Evolutionary conservation across 1,284 basidiomycete species (phyloP), one percentile per base, ranked within the genome.

Genomic region (Cryptococcus sp.): DNA sequence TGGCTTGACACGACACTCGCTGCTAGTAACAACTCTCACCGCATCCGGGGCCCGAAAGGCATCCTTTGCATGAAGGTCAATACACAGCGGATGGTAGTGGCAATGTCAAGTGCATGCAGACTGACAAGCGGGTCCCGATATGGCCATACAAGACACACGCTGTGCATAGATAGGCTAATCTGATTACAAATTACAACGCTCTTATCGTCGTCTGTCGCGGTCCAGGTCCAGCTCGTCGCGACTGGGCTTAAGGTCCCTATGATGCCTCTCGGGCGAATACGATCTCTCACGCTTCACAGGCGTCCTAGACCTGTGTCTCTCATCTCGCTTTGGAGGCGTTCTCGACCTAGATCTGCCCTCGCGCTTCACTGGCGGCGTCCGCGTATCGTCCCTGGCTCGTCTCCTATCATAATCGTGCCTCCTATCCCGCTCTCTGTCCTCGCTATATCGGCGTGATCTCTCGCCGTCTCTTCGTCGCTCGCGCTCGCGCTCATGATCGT

Each of bases 381-480:
- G 51, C 46, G 53, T 58, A 46, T 54, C 49, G 56, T 58, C 61
- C 52, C 58, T 20, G 55, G 38, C 41, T 19, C 42, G n/a, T 30
- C 55, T 13, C 25, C 50, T 49, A 50, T 62, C 50, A 19, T 50
- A 40, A 17, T 52, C 50, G 35, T 53, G 57, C 22, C 41, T 38
- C 46, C 56, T 40, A n/a, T 56, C 50, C 23, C 63, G 50, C 39
- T 62, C 54, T 25, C 56, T 53, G 22, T 61, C 60, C 42, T 19
- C 42, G 42, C 42, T 45, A 22, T 45, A 45, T 22, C 42, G n/a
- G n/a, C n/a, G 22, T 22, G n/a, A 19, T n/a, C 42, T 22, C 22
- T 45, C 42, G 42, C 22, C 47, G 54, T 23, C 30, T 56, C 54
- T 8, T 42, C 16, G 19, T 27, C 45, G 46, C 35, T 19, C 17